Conservation (phyloP, 225 moss, liverwort and hornwort genomes). For the Sphagnum tenellum region DNA sequence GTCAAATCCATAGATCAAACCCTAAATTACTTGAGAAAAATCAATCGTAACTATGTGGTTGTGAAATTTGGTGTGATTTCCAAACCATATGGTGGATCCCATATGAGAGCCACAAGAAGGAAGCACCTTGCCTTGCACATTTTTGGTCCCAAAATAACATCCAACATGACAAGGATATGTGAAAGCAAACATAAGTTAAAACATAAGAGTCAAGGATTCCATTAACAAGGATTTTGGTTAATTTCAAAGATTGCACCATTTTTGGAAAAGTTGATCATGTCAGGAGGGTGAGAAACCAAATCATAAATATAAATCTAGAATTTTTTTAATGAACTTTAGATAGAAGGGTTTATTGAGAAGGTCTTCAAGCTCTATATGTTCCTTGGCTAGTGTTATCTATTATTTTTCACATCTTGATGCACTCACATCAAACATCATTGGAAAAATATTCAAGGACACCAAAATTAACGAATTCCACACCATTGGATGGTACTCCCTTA, state of each 20-base stretch:
- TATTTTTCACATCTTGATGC: slow-evolving; percentile 83
- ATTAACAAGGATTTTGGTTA: no score
- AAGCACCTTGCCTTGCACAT: slow-evolving; percentile 94
- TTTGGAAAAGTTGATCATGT: no score
- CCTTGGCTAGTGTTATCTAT: slow-evolving; percentile 44
- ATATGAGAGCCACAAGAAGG: slow-evolving; percentile 89
- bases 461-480: slow-evolving; percentile 74
- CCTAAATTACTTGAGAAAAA: slow-evolving; percentile 89
- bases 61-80: slow-evolving; percentile 84
- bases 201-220: no score
- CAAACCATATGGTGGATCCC: slow-evolving; percentile 88
- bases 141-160: slow-evolving; percentile 32
- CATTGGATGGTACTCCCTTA: slow-evolving; percentile 91
- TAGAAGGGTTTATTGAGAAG: slow-evolving; percentile 50
- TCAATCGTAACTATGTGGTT: slow-evolving; percentile 75
- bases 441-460: slow-evolving; percentile 76
- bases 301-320: no score
- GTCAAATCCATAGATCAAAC: slow-evolving; percentile 66
- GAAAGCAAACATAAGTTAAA: no score
- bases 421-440: slow-evolving; percentile 62
- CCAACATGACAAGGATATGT: not conserved
- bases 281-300: no score
- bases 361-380: slow-evolving; percentile 71
- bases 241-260: no score
- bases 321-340: not conserved